These are phyloP conservation scores for Cyberlindnera sargentensis DNA, from an alignment of 805 yeast genomes.

Conservation along the genomic window DNA sequence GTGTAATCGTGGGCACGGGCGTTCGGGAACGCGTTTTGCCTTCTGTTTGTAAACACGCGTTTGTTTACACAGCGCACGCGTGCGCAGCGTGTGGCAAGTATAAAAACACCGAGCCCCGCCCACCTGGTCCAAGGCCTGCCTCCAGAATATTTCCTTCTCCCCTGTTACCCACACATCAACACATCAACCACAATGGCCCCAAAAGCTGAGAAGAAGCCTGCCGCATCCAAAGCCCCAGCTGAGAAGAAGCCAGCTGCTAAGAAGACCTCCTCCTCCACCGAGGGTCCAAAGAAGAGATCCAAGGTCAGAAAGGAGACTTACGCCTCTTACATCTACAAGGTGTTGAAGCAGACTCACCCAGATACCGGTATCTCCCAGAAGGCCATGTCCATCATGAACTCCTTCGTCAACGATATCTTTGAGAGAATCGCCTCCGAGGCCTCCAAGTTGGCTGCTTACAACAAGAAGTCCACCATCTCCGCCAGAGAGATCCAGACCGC, in stretches of 20 bases:
- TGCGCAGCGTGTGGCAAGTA: background rate
- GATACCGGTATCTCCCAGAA: slow-evolving; percentile 99
- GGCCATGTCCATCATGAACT: slow-evolving; percentile 98
- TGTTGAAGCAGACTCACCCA: slow-evolving; percentile 97
- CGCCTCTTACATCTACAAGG: slow-evolving; percentile 97
- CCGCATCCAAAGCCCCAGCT: slow-evolving; percentile 90
- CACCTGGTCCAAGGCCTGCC: background rate
- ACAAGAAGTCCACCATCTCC: slow-evolving; percentile 96
- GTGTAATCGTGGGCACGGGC: too few relatives aligned
- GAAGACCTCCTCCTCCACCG: slow-evolving; percentile 68
- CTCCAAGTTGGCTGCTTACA: slow-evolving; percentile 97
- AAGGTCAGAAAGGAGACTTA: slow-evolving; percentile 98
- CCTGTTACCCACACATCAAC: slow-evolving; percentile 6
- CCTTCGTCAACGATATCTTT: slow-evolving; percentile 95
- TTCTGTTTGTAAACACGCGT: too few relatives aligned
- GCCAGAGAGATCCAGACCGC: slow-evolving; percentile 99
- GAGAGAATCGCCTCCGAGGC: slow-evolving; percentile 99
- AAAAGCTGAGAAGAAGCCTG: slow-evolving; percentile 58
- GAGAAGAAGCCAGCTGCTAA: slow-evolving; percentile 93
- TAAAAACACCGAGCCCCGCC: background rate
- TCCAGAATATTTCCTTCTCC: slow-evolving; percentile 1
- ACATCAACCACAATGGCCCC: slow-evolving; percentile 50
- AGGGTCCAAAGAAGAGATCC: slow-evolving; percentile 85
- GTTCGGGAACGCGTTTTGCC: too few relatives aligned
- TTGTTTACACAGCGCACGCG: background rate